Conservation (phyloP, 257 asterid species). For the Prunella vulgaris region DNA sequence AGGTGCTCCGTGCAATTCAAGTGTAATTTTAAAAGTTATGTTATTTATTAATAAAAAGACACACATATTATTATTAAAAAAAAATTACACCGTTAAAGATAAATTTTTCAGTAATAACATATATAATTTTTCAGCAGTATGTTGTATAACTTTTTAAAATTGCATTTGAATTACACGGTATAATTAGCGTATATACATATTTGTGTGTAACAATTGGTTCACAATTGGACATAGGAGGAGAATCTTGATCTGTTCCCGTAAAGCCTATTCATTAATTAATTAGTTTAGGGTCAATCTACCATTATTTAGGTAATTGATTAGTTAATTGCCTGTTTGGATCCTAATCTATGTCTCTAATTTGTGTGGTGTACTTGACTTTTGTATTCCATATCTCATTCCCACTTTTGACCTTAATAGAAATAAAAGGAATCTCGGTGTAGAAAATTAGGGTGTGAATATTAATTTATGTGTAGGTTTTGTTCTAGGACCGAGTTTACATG, state of each 20-base stretch:
- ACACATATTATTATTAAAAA: no score
- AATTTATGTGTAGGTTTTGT: background rate
- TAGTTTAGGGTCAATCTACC: slow-evolving; percentile 13
- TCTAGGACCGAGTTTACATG: no score
- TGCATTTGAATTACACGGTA: no score
- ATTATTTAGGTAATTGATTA: slow-evolving; percentile 8
- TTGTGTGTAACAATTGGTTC: slow-evolving; percentile 11
- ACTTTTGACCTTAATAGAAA: background rate
- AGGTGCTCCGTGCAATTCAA: no score
- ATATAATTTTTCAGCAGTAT: no score
- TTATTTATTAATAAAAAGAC: no score
- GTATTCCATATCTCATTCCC: background rate
- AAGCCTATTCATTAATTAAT: slow-evolving; percentile 4
- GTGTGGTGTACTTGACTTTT: background rate
- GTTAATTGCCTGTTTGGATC: slow-evolving; percentile 7
- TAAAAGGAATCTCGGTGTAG: background rate
- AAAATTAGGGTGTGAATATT: background rate
- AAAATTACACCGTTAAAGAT: no score
- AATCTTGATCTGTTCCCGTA: slow-evolving; percentile 36
- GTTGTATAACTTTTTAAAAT: no score
- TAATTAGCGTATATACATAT: background rate
- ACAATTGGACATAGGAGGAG: slow-evolving; percentile 17
- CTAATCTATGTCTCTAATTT: background rate
- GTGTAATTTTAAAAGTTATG: no score
- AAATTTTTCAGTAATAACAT: no score